Evolutionary conservation across 2,329 filamentous ascomycete species (phyloP), one percentile per base, ranked within the genome.

Genomic region (Alternaria alternata): DNA sequence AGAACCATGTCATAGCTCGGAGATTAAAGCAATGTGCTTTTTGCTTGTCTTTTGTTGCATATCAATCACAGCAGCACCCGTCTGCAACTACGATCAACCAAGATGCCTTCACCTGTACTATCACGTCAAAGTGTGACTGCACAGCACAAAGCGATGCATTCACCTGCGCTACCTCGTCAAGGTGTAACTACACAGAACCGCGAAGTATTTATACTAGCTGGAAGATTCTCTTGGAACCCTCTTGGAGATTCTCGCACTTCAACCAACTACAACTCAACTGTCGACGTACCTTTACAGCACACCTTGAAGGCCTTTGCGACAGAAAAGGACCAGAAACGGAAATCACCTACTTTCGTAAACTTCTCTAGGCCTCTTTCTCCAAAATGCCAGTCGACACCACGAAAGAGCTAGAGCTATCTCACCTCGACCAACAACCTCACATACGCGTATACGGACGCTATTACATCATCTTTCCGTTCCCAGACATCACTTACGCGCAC

Each of bases 401-500:
- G 34, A 54, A 59, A 48, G 48, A 59, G 26, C 54, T 70, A 26
- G 57, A 66, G 22, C 52, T 72, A 9, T 66, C 63, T 12, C 30
- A 63, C 44, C 22, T 64, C 7, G 69, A 72, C 20, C 65, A 70
- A 34, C 65, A 62, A 28, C 59, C 59, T 46, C 55, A 62, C 20
- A 59, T 66, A 18, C 62, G 69, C 39, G 53, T 63, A 5, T 67
- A 69, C 38, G 59, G 57, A 7, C 68, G 58, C 30, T 60, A 59
- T 12, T 62, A 68, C 24, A 49, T 65, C 24, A 49, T 69, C 16
- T 70, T 69, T 36, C 49, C 59, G 14, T 68, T 70, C 28, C 59
- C 63, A 3, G 69, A 67, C 38, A 32, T 36, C 4, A 51, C 7
- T 6, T 34, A 55, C n/a, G 34, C 43, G n/a, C 51, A 66, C 26